Conservation (phyloP, 768 basidiomycete genomes). For the Daedaleopsis sinensis region DNA sequence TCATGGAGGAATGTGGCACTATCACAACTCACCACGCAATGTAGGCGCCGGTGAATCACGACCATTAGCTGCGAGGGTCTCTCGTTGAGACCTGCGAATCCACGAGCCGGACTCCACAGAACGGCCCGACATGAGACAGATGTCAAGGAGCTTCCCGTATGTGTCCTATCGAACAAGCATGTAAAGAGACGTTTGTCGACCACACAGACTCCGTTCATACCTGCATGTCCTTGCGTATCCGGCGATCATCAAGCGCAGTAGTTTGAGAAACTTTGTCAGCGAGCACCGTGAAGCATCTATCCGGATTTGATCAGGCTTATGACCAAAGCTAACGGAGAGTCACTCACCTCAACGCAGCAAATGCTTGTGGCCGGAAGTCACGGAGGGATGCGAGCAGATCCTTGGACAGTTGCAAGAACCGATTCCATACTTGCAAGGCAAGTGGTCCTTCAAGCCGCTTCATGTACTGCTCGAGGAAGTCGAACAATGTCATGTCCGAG, state of each 20-base stretch:
- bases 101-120: slow-evolving; percentile 80
- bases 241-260: slow-evolving; percentile 86
- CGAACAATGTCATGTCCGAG: slow-evolving; percentile 72
- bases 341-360: slow-evolving; percentile 75
- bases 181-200: neutral
- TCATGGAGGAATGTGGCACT: neutral
- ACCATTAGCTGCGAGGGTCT: slow-evolving; percentile 62
- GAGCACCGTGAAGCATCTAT: slow-evolving; percentile 74
- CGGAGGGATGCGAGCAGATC: slow-evolving; percentile 70
- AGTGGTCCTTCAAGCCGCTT: slow-evolving; percentile 84
- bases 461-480: slow-evolving; percentile 88
- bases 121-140: slow-evolving; percentile 72
- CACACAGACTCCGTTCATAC: slow-evolving; percentile 34
- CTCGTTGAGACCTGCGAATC: slow-evolving; percentile 72
- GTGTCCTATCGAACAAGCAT: slow-evolving; percentile 57
- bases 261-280: slow-evolving; percentile 88
- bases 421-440: slow-evolving; percentile 89
- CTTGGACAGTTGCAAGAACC: slow-evolving; percentile 75
- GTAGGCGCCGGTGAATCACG: slow-evolving; percentile 72
- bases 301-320: neutral
- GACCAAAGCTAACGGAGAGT: slow-evolving; percentile 14
- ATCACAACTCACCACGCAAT: slow-evolving; percentile 48
- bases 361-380: slow-evolving; percentile 72
- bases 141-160: slow-evolving; percentile 83
- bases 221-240: slow-evolving; percentile 88